These are phyloP conservation scores for Centrapalus pauciflorus DNA, from an alignment of 129 eudicot species.

Conservation along the genomic window DNA sequence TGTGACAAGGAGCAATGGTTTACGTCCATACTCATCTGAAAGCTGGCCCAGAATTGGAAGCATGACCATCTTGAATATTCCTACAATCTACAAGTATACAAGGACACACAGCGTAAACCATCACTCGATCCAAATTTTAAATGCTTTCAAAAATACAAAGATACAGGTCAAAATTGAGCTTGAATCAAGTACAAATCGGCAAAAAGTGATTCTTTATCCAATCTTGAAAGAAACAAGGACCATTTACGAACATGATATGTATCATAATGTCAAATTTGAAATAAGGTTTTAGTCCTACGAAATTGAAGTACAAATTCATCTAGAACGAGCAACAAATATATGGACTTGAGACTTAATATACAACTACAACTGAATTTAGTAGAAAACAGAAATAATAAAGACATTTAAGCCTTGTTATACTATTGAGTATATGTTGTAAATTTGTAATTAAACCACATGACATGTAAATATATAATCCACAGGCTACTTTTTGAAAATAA, in stretches of 20 bases:
- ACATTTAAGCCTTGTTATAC: too few species aligned
- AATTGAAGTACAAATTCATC: too few species aligned
- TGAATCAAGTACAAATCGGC: too few species aligned
- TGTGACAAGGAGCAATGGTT: constrained; percentile 81
- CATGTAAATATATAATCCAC: neutral
- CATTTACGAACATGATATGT: too few species aligned
- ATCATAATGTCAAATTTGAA: too few species aligned
- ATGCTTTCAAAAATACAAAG: neutral
- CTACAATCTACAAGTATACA: constrained; percentile 55
- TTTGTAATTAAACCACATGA: neutral
- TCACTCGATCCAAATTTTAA: neutral
- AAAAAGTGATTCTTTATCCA: neutral
- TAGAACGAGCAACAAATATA: too few species aligned
- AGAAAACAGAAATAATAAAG: too few species aligned
- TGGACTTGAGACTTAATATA: too few species aligned
- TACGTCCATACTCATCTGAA: constrained; percentile 90
- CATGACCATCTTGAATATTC: constrained; percentile 88
- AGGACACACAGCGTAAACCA: neutral
- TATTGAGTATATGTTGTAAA: too few species aligned
- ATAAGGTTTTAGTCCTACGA: too few species aligned
- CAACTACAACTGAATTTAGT: too few species aligned
- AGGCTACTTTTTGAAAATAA: neutral
- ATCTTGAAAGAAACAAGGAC: neutral
- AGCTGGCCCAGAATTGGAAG: constrained; percentile 92
- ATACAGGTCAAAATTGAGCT: too few species aligned